phyloP scores from a whole-genome alignment of 1,284 basidiomycete genomes.

The Ceratobasidium sp. region DNA sequence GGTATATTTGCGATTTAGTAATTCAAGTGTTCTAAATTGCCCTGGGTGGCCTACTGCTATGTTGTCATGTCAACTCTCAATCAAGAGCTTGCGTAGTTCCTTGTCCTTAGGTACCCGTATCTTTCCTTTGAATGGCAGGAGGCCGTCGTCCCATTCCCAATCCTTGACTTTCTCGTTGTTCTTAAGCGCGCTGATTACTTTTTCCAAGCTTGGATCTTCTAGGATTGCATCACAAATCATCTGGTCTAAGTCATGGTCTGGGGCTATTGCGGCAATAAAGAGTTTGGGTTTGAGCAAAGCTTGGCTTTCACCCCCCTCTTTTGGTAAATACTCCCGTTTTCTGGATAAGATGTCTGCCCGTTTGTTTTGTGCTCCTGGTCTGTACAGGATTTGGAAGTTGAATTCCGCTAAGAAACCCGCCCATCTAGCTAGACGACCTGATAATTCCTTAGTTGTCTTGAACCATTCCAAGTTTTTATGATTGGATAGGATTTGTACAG shows the following conservation, averaged over 20 bases:
- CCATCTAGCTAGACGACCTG: slow-evolving; percentile 59
- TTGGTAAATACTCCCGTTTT: too few relatives aligned
- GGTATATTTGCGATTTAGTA: too few relatives aligned
- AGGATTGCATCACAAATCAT: too few relatives aligned
- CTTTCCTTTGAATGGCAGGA: not conserved
- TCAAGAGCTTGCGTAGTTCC: not conserved
- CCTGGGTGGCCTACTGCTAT: too few relatives aligned
- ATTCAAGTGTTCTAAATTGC: too few relatives aligned
- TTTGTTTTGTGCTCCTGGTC: too few relatives aligned
- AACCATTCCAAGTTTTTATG: slow-evolving; percentile 61
- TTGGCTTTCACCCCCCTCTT: too few relatives aligned
- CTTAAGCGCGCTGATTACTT: not conserved
- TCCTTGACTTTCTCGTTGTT: not conserved
- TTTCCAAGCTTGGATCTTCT: not conserved
- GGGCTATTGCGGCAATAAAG: too few relatives aligned
- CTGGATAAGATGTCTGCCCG: too few relatives aligned
- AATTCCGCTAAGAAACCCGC: slow-evolving; percentile 52
- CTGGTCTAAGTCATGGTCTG: too few relatives aligned
- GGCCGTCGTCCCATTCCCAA: not conserved
- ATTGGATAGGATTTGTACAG: slow-evolving; percentile 55
- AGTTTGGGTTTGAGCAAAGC: too few relatives aligned
- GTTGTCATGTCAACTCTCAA: too few relatives aligned
- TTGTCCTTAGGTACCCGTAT: not conserved
- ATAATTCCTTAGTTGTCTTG: slow-evolving; percentile 53
- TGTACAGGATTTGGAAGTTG: slow-evolving; percentile 56